Conservation (phyloP, 257 asterid genomes). For the Ocimum tenuiflorum region DNA sequence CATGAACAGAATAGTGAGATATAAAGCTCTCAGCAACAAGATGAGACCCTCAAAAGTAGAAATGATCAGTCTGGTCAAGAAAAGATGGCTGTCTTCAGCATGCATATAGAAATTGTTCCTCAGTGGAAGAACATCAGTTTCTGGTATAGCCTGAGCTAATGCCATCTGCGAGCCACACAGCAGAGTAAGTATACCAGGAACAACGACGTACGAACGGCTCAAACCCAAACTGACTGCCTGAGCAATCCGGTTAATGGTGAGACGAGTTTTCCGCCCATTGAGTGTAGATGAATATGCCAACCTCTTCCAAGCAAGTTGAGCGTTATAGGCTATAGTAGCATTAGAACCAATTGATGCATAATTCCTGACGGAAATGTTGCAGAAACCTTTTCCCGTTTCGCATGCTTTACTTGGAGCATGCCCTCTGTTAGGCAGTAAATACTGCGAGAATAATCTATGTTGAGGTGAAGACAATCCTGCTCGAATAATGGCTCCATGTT, state of each 20-base stretch:
- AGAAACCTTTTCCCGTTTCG: conserved; percentile 28
- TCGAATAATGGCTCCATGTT: conserved; percentile 31
- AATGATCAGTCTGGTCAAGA: conserved; percentile 37
- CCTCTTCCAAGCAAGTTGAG: conserved; percentile 59
- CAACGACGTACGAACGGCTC: conserved; percentile 53
- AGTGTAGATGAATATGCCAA: conserved; percentile 26
- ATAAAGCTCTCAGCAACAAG: conserved; percentile 61
- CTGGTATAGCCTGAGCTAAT: conserved; percentile 42
- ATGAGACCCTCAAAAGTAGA: conserved; percentile 44
- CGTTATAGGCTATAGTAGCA: conserved; percentile 35
- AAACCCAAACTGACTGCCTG: conserved; percentile 82
- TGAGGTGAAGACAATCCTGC: conserved; percentile 34
- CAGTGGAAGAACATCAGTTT: conserved; percentile 37
- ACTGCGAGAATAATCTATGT: conserved; percentile 32
- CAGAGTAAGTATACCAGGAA: conserved; percentile 65
- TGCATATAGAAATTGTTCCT: conserved; percentile 45
- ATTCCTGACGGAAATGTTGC: conserved; percentile 23
- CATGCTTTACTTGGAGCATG: conserved; percentile 28
- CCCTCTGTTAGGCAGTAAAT: conserved; percentile 22
- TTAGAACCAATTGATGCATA: conserved; percentile 31
- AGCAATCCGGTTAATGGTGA: conserved; percentile 47
- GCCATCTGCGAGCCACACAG: conserved; percentile 47
- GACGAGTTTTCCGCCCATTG: conserved; percentile 24
- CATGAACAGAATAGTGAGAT: conserved; percentile 60
- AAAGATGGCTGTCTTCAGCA: conserved; percentile 59